A percentile compares a stretch with the other conserved stretches of the same genome.
phyloP scores from a whole-genome alignment of 2,329 filamentous ascomycete species.

The Aspergillus neotritici region DNA sequence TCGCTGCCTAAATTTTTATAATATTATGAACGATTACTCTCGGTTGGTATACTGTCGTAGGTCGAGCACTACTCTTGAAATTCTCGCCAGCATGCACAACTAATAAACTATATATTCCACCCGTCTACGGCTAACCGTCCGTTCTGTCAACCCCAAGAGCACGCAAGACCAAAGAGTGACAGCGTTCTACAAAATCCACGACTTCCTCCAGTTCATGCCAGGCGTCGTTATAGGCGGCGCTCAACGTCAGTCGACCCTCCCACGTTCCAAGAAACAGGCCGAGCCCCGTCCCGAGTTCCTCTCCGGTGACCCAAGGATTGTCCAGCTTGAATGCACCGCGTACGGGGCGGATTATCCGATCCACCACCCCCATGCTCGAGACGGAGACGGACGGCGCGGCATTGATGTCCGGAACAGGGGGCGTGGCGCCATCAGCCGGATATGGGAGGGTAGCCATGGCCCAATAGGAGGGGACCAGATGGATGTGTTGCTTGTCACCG shows the following conservation, averaged over 20 bases:
- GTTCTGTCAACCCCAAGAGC: no score
- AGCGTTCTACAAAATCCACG: conserved; percentile 13
- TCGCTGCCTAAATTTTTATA: no score
- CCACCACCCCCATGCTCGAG: conserved; percentile 25
- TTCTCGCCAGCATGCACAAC: no score
- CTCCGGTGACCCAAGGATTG: conserved; percentile 43
- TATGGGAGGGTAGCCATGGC: conserved; percentile 15
- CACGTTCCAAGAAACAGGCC: conserved; percentile 41
- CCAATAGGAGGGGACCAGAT: conserved; percentile 17
- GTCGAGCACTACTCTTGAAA: no score
- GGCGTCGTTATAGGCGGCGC: conserved; percentile 41
- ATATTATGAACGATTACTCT: no score
- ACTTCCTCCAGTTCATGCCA: conserved; percentile 33
- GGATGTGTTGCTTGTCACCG: conserved; percentile 16
- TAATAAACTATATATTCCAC: no score
- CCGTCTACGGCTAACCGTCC: no score
- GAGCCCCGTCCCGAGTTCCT: conserved; percentile 39
- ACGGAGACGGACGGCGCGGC: conserved; percentile 17
- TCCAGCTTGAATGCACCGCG: conserved; percentile 24
- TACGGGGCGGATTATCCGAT: conserved; percentile 27
- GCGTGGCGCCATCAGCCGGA: conserved; percentile 7
- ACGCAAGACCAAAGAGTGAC: not conserved
- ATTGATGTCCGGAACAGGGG: conserved; percentile 15
- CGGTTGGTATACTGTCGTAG: no score
- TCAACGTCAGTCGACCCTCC: conserved; percentile 32